Base-by-base conservation (phyloP, 2,329 filamentous ascomycete genomes). In the Talaromyces rugulosus region DNA sequence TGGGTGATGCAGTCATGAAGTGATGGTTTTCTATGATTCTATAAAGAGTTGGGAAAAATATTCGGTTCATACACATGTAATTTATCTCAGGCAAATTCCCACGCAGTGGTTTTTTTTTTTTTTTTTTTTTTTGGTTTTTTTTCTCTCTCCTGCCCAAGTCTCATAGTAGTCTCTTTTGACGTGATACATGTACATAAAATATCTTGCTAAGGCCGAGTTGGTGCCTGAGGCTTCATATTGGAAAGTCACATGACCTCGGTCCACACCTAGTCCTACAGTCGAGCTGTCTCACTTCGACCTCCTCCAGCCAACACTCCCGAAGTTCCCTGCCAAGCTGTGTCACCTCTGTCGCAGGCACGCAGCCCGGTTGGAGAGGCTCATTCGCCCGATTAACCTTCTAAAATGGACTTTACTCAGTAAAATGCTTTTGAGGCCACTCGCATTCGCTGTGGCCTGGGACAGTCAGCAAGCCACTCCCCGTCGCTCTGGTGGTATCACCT, bases 151-250 rank as follows among this genome's bases (percentile, higher is more conserved):
- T 51, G 2, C 8, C 23, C 23, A 23, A 23, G 1, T 23, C 23
- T 23, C 23, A 23, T 23, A 23, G 23, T 23, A 23, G 23, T 23
- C 23, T 23, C 23, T 23, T 52, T 52, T 52, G 12, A 2, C 5
- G 9, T 28, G 9, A 30, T 28, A 11, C 23, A 30, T 30, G 8
- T 52, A 12, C 5, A 47, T 52, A 8, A 30, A 1, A 3, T 52
- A 30, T 12, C 4, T 23, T 23, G 23, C n/a, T n/a, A 23, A 23
- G 23, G 23, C 23, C 18, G 27, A 23, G 28, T 53, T 18, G 16
- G 4, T 61, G 54, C 59, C 59, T 61, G 27, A 61, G 59, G 59
- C 59, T 11, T 16, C 8, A 5, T 14, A 8, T 6, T 2, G 16
- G 2, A 53, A n/a, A 28, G 28, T 56, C 55, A 56, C 55, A 42